A percentile compares a stretch with the other conserved stretches of the same genome.
phyloP scores from a whole-genome alignment of 2,329 filamentous ascomycete genomes.

The Chaetomiaceae sp. region DNA sequence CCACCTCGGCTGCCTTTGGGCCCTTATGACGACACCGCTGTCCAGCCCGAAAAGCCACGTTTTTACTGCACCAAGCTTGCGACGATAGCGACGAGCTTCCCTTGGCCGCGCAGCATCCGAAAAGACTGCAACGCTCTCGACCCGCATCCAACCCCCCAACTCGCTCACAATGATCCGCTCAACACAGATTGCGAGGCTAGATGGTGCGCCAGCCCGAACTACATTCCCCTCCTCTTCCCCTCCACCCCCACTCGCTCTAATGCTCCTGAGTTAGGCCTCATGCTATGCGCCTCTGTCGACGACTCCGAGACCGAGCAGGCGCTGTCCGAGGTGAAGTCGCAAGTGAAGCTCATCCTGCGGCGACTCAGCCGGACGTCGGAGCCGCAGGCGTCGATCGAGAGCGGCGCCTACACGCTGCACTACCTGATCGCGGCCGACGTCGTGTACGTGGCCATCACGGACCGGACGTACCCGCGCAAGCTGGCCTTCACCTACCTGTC shows the following conservation, averaged over 20 bases:
- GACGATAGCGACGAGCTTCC: not conserved
- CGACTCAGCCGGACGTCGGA: constrained; percentile 84
- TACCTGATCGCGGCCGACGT: constrained; percentile 75
- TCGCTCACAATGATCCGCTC: constrained; percentile 68
- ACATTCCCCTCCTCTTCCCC: not conserved
- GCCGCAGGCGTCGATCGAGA: constrained; percentile 87
- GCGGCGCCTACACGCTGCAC: constrained; percentile 76
- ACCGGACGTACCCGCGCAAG: constrained; percentile 91
- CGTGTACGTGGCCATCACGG: constrained; percentile 90
- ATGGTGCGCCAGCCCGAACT: constrained; percentile 51
- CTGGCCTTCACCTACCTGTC: constrained; percentile 97
- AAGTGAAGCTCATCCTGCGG: constrained; percentile 85
- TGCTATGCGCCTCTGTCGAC: constrained; percentile 91
- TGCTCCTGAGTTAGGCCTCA: constrained; percentile 61
- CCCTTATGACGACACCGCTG: constrained; percentile 9
- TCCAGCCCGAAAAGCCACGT: constrained; percentile 17
- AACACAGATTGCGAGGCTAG: constrained; percentile 88
- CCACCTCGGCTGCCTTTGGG: not conserved
- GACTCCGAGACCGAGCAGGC: constrained; percentile 72
- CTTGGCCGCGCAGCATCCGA: not conserved
- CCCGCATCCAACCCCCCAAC: constrained; percentile 6
- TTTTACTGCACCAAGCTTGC: not conserved
- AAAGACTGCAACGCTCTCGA: not conserved
- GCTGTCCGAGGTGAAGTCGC: constrained; percentile 80
- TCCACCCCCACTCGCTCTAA: not conserved